phyloP scores from a whole-genome alignment of 1,139 yeast species.

The Maudiozyma humilis region DNA sequence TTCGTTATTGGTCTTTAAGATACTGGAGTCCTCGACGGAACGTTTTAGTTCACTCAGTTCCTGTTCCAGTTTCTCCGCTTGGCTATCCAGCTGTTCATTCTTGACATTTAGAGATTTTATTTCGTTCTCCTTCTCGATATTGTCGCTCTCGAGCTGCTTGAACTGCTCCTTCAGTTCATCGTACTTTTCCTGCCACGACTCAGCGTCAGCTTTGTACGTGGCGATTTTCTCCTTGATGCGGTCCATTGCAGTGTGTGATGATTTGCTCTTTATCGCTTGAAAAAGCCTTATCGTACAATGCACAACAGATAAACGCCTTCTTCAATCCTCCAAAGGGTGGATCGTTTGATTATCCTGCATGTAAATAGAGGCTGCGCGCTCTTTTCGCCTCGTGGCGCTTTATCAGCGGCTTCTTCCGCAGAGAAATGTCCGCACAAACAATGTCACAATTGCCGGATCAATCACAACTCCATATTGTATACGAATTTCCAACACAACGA shows the following conservation, averaged over 20 bases:
- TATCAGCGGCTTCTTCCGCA: background rate
- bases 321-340: too few species aligned
- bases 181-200: slow-evolving; percentile 93
- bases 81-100: slow-evolving; percentile 82
- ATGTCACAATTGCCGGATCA: background rate
- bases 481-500: background rate
- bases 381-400: background rate
- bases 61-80: slow-evolving; percentile 80
- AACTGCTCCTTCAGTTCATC: slow-evolving; percentile 76
- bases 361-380: background rate
- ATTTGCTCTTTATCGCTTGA: too few species aligned
- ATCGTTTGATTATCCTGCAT: too few species aligned
- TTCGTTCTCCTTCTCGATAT: slow-evolving; percentile 87
- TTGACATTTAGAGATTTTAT: slow-evolving; percentile 88
- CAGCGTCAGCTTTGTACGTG: slow-evolving; percentile 89
- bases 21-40: slow-evolving; percentile 87
- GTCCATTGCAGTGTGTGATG: slow-evolving; percentile 29
- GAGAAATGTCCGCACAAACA: background rate
- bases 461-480: background rate
- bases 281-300: too few species aligned
- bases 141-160: slow-evolving; percentile 87
- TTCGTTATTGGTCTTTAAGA: slow-evolving; percentile 82
- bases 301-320: too few species aligned
- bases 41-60: slow-evolving; percentile 76
- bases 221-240: slow-evolving; percentile 52